Conservation (phyloP, 345 rosid genomes). For the Eucalyptus curtisii region DNA sequence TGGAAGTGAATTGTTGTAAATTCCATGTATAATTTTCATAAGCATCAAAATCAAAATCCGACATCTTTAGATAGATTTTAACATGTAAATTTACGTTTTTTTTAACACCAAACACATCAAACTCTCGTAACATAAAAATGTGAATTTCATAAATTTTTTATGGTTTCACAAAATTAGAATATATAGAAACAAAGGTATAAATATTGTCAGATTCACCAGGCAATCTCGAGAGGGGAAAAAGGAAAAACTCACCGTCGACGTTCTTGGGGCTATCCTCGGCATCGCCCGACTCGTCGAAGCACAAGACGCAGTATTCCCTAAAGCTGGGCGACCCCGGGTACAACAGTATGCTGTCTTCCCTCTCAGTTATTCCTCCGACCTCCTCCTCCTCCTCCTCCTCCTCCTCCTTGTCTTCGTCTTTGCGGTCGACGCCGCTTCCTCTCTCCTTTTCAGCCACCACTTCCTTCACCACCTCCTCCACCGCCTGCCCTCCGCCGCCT, state of each 20-base stretch:
- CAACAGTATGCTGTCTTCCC: constrained; percentile 1
- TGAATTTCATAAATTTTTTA: not conserved
- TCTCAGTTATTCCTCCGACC: not conserved
- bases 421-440: not conserved
- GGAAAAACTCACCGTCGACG: not conserved
- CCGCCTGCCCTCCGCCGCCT: not conserved
- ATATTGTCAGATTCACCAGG: not conserved
- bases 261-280: not conserved
- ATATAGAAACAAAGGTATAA: not conserved
- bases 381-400: not conserved
- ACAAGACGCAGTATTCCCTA: constrained; percentile 15
- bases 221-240: not conserved
- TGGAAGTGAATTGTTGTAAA: not conserved
- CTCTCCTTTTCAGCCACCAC: not conserved
- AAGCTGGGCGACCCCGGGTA: constrained; percentile 29
- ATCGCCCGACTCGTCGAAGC: not conserved
- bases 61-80: not conserved
- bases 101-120: not conserved
- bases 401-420: not conserved
- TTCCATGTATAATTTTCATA: not conserved
- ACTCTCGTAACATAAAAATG: not conserved
- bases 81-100: too few species aligned
- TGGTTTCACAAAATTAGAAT: not conserved
- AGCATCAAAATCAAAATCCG: not conserved
- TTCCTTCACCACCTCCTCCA: not conserved